These are phyloP conservation scores for Mrakia gelida DNA, from an alignment of 768 basidiomycete species.

Conservation along the genomic window DNA sequence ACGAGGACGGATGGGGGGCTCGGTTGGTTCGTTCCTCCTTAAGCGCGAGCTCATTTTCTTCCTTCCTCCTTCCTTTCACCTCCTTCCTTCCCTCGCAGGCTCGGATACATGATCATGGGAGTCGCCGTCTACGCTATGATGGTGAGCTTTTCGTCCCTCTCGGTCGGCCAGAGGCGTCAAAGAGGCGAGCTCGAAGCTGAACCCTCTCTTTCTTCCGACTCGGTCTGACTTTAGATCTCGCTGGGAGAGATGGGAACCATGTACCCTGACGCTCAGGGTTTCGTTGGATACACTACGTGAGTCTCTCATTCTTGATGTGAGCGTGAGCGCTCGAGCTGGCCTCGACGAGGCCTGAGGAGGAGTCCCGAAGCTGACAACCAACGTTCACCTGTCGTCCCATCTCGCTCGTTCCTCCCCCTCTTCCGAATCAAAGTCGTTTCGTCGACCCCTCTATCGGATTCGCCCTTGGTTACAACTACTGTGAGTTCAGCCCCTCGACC, in stretches of 20 bases:
- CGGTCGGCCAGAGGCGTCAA: neutral
- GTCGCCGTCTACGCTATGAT: conserved; percentile 19
- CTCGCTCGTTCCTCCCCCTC: conserved; percentile 18
- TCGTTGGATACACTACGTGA: conserved; percentile 36
- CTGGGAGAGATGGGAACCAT: conserved; percentile 38
- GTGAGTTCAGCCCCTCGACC: no score
- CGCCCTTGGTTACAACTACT: conserved; percentile 45
- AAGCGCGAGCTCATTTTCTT: neutral
- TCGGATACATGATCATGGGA: conserved; percentile 24
- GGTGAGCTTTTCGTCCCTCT: neutral
- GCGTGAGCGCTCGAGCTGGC: neutral
- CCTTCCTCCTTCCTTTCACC: neutral
- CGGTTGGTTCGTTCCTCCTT: no score
- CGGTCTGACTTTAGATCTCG: conserved; percentile 19
- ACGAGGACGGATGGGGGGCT: neutral
- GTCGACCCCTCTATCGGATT: conserved; percentile 47
- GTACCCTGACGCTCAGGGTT: conserved; percentile 39
- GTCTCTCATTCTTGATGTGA: conserved; percentile 42
- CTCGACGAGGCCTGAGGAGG: neutral
- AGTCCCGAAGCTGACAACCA: neutral
- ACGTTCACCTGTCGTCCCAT: neutral
- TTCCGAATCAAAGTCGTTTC: conserved; percentile 36
- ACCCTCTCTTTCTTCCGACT: neutral
- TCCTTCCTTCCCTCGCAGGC: neutral
- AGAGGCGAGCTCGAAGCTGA: neutral